phyloP scores from a whole-genome alignment of 2,329 filamentous ascomycete species.

The Emergomyces orientalis region DNA sequence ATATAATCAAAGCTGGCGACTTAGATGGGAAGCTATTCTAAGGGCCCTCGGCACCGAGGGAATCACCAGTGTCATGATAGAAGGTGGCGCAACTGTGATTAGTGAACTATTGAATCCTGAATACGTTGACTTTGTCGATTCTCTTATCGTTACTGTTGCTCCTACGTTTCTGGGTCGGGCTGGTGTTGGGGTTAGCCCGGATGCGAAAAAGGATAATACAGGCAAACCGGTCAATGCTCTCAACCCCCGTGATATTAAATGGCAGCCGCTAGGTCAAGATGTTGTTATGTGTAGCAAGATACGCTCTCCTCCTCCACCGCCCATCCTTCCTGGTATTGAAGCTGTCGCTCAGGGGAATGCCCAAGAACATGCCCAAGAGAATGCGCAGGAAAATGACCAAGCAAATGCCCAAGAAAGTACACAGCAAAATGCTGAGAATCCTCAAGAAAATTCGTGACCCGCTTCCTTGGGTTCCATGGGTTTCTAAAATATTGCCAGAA shows the following conservation, averaged over 20 bases:
- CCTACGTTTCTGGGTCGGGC: conserved; percentile 82
- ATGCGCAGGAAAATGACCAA: conserved; percentile 2
- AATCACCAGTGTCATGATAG: conserved; percentile 76
- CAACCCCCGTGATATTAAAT: conserved; percentile 57
- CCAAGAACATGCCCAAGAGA: not conserved
- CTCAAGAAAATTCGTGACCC: conserved; percentile 1
- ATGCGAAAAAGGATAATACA: conserved; percentile 43
- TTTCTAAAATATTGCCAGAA: conserved; percentile 15
- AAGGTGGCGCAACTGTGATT: conserved; percentile 75
- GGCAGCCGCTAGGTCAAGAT: conserved; percentile 73
- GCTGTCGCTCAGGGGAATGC: conserved; percentile 13
- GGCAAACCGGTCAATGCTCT: conserved; percentile 52
- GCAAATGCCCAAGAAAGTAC: not conserved
- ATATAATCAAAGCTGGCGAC: conserved; percentile 35
- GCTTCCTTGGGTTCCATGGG: not conserved
- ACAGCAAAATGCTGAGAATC: not conserved
- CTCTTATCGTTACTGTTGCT: conserved; percentile 79
- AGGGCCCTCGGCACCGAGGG: conserved; percentile 48
- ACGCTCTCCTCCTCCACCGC: conserved; percentile 16
- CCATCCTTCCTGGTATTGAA: conserved; percentile 16
- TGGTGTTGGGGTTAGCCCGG: conserved; percentile 69
- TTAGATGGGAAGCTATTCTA: conserved; percentile 59
- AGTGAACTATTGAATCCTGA: conserved; percentile 63
- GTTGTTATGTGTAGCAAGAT: conserved; percentile 69
- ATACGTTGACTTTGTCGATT: conserved; percentile 56